phyloP scores from a whole-genome alignment of 2,329 filamentous ascomycete species.

The Dendrostoma leiphaemia region DNA sequence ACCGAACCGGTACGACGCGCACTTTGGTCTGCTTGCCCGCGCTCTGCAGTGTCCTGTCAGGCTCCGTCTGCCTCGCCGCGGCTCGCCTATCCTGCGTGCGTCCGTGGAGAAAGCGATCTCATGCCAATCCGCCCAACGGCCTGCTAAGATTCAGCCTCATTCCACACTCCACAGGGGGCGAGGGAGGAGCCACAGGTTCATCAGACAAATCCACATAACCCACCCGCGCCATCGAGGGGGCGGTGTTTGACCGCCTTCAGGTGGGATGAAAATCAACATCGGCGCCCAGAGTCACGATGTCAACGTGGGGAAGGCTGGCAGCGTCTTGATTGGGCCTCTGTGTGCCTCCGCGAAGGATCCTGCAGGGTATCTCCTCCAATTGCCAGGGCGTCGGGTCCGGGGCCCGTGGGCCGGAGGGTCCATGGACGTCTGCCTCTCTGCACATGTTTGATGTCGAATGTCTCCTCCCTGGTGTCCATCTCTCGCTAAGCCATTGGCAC shows the following conservation, averaged over 20 bases:
- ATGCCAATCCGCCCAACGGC: neutral
- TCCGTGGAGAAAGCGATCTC: neutral
- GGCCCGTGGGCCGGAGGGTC: neutral
- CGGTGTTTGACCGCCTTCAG: slow-evolving; percentile 11
- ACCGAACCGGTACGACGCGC: too few species aligned
- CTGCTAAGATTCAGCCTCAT: slow-evolving; percentile 10
- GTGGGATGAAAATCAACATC: neutral
- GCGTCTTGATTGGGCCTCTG: neutral
- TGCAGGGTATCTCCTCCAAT: slow-evolving; percentile 1
- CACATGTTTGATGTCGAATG: neutral
- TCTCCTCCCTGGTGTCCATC: neutral
- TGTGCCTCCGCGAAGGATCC: neutral
- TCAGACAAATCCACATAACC: neutral
- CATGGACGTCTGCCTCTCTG: too few species aligned
- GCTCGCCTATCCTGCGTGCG: neutral
- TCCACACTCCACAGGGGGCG: neutral
- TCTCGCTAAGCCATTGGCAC: too few species aligned
- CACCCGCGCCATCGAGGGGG: slow-evolving; percentile 7
- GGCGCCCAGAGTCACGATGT: neutral
- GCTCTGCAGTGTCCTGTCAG: too few species aligned
- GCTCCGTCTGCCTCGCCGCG: neutral
- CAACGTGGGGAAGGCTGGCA: neutral
- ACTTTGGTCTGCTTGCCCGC: too few species aligned
- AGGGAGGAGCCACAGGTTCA: slow-evolving; percentile 4
- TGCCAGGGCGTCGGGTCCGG: slow-evolving; percentile 1